Evolutionary conservation across 495 filamentous ascomycete genomes (phyloP), one percentile per base, ranked within the genome.

Genomic region (Daldinia decipiens): DNA sequence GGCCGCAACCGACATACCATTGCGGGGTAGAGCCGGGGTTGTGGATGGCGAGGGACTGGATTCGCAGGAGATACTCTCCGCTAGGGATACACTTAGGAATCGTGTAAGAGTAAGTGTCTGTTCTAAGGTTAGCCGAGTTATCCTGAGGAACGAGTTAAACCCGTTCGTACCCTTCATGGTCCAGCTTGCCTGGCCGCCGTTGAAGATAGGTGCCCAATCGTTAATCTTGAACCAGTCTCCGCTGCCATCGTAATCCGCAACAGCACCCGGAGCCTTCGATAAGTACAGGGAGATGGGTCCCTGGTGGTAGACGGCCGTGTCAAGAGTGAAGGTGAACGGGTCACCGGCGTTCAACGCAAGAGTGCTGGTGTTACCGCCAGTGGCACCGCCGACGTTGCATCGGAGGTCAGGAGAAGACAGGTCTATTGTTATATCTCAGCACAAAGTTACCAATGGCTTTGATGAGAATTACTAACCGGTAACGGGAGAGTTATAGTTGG

Each of bases 61-160:
- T 85, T 4, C 88, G 83, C 56, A 90, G 79, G 57, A 91, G 85
- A 65, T 91, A 91, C 62, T 89, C 84, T 57, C 88, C 88, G 52
- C 76, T 78, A 0, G 83, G 79, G 68, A 88, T 80, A 58, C 79
- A 81, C 67, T 80, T 79, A 13, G 87, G 87, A 67, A 90, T 85
- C 47, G 79, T 85, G 77, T 81, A 83, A 21, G 76, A 78, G 77
- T 88, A 89, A 21, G 77, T 74, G 60, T 74, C 81, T 82, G 32
- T 26, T 0, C 36, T 38, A 24, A 5, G 3, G 13, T 39, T 40
- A 61, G 21, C 17, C 27, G 17, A 26, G 34, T 13, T 6, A 31
- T 32, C 51, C 27, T 32, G 5, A 54, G 19, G 27, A n/a, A 27
- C 26, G 12, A 54, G 12, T 1, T n/a, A 17, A 27, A 17, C 5